Conservation (phyloP, 2,329 filamentous ascomycete species). For the Xylaria sp. region DNA sequence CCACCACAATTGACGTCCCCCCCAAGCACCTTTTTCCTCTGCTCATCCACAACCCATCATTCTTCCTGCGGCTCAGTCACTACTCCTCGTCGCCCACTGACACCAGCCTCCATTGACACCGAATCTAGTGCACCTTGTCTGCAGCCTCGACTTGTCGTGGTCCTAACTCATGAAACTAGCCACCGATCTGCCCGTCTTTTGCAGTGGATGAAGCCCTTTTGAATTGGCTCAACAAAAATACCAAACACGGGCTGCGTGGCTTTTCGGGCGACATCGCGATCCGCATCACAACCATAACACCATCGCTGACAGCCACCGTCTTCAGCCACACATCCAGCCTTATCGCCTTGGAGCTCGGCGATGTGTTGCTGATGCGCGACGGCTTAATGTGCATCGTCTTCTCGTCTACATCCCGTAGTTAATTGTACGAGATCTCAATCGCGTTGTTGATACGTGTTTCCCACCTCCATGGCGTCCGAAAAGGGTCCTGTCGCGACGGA, state of each 20-base stretch:
- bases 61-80: conserved; percentile 42
- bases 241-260: conserved; percentile 2
- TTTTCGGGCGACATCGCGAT: conserved; percentile 32
- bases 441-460: conserved; percentile 29
- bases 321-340: conserved; percentile 45
- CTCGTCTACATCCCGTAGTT: conserved; percentile 31
- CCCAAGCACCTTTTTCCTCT: conserved; percentile 41
- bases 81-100: conserved; percentile 33
- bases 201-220: not conserved
- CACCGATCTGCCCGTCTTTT: not conserved
- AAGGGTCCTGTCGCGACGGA: conserved; percentile 59
- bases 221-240: conserved; percentile 10
- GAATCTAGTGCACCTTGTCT: conserved; percentile 13
- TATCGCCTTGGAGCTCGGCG: conserved; percentile 38
- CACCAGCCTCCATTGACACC: conserved; percentile 33
- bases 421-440: conserved; percentile 35
- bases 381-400: conserved; percentile 32
- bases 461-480: conserved; percentile 58
- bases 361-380: conserved; percentile 43
- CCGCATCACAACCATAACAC: conserved; percentile 40
- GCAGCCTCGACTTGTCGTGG: not conserved
- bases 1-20: conserved; percentile 40
- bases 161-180: conserved; percentile 7
- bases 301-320: conserved; percentile 42
- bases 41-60: conserved; percentile 43